A percentile compares a stretch with the other conserved stretches of the same genome.
Evolutionary conservation across 768 basidiomycete genomes (phyloP).

Genomic region (Jaapia argillacea): DNA sequence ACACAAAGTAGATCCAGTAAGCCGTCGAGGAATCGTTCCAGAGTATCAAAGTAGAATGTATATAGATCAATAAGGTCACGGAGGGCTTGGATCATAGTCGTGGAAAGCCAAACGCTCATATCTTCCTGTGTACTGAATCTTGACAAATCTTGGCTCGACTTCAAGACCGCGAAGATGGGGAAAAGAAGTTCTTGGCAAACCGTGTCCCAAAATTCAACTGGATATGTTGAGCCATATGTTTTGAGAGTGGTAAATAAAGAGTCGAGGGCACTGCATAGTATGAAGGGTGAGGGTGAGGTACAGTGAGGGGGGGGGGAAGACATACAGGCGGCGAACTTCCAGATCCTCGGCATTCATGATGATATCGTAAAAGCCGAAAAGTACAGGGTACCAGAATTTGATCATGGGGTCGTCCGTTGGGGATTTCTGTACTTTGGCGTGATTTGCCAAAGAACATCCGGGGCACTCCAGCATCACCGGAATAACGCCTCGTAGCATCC

Average conservation of each 20-base stretch:
- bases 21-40: slow-evolving; percentile 90
- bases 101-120: slow-evolving; percentile 98
- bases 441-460: slow-evolving; percentile 41
- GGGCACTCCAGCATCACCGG: slow-evolving; percentile 83
- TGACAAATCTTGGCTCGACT: slow-evolving; percentile 85
- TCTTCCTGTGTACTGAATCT: slow-evolving; percentile 96
- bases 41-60: slow-evolving; percentile 86
- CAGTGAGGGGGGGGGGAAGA: slow-evolving; percentile 7
- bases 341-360: slow-evolving; percentile 99
- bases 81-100: slow-evolving; percentile 97
- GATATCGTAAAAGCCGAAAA: slow-evolving; percentile 98
- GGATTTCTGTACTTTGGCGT: slow-evolving; percentile 21
- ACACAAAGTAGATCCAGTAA: slow-evolving; percentile 87
- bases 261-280: slow-evolving; percentile 71
- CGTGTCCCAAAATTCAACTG: slow-evolving; percentile 95
- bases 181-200: slow-evolving; percentile 93
- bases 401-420: slow-evolving; percentile 80
- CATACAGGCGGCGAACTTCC: slow-evolving; percentile 92
- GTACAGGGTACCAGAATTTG: slow-evolving; percentile 92
- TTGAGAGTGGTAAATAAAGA: slow-evolving; percentile 92
- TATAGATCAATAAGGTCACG: slow-evolving; percentile 93
- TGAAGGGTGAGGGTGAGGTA: slow-evolving; percentile 3
- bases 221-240: slow-evolving; percentile 76
- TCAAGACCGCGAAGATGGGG: slow-evolving; percentile 95
- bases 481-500: slow-evolving; percentile 90